Percentiles rank a stretch among this genome's conserved stretches.
phyloP scores from a whole-genome alignment of 805 yeast species.

The Zygotorulaspora florentina region DNA sequence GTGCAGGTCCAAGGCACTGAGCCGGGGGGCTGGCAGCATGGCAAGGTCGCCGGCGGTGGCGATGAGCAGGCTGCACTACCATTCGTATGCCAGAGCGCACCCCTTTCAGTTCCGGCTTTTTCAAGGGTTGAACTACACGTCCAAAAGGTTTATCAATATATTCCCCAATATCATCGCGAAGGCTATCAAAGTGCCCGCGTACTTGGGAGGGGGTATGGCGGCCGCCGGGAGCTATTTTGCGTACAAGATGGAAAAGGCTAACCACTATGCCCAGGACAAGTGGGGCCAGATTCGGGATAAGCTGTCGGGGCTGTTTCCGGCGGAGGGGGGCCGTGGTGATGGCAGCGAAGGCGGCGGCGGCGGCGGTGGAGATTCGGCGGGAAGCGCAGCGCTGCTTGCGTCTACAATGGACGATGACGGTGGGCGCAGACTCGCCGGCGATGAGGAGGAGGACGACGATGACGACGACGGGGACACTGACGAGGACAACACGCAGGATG shows the following conservation, averaged over 20 bases:
- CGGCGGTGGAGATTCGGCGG: conserved; percentile 54
- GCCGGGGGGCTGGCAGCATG: neutral
- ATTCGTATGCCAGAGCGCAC: conserved; percentile 22
- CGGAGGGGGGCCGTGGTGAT: conserved; percentile 15
- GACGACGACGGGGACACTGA: conserved; percentile 52
- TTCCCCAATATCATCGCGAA: conserved; percentile 54
- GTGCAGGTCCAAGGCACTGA: neutral
- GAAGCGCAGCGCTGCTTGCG: conserved; percentile 34
- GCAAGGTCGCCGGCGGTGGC: neutral
- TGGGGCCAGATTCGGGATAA: conserved; percentile 51
- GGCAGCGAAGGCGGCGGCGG: conserved; percentile 29
- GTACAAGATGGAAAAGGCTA: conserved; percentile 86
- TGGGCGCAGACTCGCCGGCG: conserved; percentile 30
- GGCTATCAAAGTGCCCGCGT: conserved; percentile 65
- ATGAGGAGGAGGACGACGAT: conserved; percentile 37
- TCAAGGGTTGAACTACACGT: conserved; percentile 14
- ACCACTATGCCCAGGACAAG: conserved; percentile 63
- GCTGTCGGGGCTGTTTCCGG: conserved; percentile 26
- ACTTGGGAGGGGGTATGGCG: conserved; percentile 84
- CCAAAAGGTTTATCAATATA: conserved; percentile 29
- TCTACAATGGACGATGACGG: conserved; percentile 39
- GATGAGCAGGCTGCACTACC: conserved; percentile 14
- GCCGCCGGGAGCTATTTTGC: conserved; percentile 94
- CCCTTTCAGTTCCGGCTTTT: conserved; percentile 17
- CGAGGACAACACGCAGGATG: conserved; percentile 61